Conservation (phyloP, 345 rosid species). For the Adansonia digitata region DNA sequence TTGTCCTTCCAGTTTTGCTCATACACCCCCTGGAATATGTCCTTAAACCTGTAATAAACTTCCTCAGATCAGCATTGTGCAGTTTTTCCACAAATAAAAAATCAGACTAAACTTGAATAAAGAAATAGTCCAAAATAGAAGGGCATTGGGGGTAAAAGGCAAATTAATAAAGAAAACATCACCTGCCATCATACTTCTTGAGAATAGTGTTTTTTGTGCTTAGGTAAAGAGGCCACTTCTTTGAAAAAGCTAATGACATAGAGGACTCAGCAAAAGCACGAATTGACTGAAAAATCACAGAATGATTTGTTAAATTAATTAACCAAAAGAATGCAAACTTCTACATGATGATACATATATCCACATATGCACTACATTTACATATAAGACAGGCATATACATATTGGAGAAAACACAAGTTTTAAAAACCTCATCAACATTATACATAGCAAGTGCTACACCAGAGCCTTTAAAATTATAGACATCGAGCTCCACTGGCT, state of each 20-base stretch:
- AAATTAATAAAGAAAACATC: constrained; percentile 19
- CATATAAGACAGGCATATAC: not conserved
- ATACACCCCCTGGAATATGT: constrained; percentile 91
- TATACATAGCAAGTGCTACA: constrained; percentile 93
- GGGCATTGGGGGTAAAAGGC: not conserved
- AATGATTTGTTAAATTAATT: constrained; percentile 5
- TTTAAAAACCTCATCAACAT: constrained; percentile 76
- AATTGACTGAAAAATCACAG: constrained; percentile 55
- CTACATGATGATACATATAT: not conserved
- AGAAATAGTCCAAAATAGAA: not conserved
- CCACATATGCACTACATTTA: not conserved
- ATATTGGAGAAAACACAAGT: not conserved
- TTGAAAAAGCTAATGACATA: constrained; percentile 72
- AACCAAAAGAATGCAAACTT: constrained; percentile 11
- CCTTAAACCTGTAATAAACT: constrained; percentile 68
- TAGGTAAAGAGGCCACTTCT: constrained; percentile 95
- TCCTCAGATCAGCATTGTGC: constrained; percentile 16
- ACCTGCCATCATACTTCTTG: constrained; percentile 99
- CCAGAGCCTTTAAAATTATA: constrained; percentile 90
- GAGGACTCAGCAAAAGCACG: constrained; percentile 94
- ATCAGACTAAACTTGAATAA: not conserved
- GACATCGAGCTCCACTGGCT: constrained; percentile 66
- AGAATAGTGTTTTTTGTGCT: constrained; percentile 97
- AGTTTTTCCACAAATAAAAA: not conserved
- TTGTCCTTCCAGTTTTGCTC: constrained; percentile 87